Percentiles rank a stretch among this genome's conserved stretches.
Conservation (phyloP, 2,329 filamentous ascomycete species). For the Akanthomyces muscarius region DNA sequence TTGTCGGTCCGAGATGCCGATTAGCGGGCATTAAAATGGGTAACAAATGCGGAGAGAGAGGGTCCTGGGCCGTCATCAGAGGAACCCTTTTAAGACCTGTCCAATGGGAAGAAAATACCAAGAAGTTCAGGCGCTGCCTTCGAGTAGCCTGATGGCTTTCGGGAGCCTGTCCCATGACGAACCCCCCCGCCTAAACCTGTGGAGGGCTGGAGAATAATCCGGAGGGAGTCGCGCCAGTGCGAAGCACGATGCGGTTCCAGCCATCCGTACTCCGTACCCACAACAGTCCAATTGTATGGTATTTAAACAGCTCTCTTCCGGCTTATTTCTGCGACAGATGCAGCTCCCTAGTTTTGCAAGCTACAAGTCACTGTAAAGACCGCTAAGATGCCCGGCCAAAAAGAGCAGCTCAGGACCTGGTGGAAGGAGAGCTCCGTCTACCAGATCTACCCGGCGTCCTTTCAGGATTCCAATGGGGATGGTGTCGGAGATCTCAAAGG, state of each 20-base stretch:
- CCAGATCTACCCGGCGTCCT: constrained; percentile 60
- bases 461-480: constrained; percentile 54
- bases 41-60: constrained; percentile 10
- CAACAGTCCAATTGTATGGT: not conserved
- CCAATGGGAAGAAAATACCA: not conserved
- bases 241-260: not conserved
- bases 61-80: not conserved
- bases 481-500: constrained; percentile 55
- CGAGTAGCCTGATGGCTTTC: not conserved
- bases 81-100: not conserved
- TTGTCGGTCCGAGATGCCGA: constrained; percentile 10
- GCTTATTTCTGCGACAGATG: not conserved
- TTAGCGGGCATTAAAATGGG: constrained; percentile 6
- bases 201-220: not conserved
- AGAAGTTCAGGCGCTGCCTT: not conserved
- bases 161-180: not conserved
- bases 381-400: constrained; percentile 14
- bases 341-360: not conserved
- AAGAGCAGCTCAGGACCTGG: constrained; percentile 38
- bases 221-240: not conserved
- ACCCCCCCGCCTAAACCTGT: not conserved
- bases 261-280: not conserved
- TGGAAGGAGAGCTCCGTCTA: constrained; percentile 60
- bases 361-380: not conserved
- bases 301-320: not conserved